Conservation (phyloP, 2,329 filamentous ascomycete genomes). For the Ophiostoma tasmaniense region DNA sequence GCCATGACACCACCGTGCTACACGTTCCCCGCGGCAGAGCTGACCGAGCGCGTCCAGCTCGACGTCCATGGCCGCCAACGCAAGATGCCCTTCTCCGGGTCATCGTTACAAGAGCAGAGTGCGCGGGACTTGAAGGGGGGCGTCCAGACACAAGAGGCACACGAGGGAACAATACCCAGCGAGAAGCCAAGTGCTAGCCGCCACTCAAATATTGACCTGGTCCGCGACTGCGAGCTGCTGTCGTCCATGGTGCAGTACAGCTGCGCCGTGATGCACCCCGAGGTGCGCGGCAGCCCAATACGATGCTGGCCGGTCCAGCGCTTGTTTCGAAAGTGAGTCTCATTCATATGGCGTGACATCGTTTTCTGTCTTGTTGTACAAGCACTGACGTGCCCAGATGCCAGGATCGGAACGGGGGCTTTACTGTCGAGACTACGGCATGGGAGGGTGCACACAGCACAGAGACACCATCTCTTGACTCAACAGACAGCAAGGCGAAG, state of each 20-base stretch:
- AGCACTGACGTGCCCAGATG: constrained; percentile 37
- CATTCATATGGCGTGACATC: background rate
- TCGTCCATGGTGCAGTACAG: constrained; percentile 50
- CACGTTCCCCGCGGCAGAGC: constrained; percentile 44
- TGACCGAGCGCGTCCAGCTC: constrained; percentile 42
- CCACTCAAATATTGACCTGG: constrained; percentile 38
- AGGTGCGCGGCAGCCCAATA: constrained; percentile 38
- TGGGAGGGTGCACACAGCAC: constrained; percentile 41
- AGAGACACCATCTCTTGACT: no score
- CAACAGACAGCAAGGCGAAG: background rate
- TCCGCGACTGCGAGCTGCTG: constrained; percentile 45
- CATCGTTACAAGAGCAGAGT: background rate
- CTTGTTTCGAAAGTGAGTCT: constrained; percentile 50
- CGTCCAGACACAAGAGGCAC: background rate
- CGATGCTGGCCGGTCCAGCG: constrained; percentile 50
- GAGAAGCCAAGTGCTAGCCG: background rate
- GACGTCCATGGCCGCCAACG: constrained; percentile 42
- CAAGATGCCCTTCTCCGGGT: constrained; percentile 32
- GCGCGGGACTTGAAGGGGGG: background rate
- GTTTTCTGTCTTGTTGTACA: background rate
- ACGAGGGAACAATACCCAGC: background rate
- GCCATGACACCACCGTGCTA: constrained; percentile 51
- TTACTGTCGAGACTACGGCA: constrained; percentile 55
- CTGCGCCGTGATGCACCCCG: constrained; percentile 45
- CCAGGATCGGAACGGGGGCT: constrained; percentile 46